Percentiles rank a stretch among this genome's conserved stretches.
These are phyloP conservation scores for Ricinus communis DNA, from an alignment of 345 rosid genomes.

Conservation along the genomic window DNA sequence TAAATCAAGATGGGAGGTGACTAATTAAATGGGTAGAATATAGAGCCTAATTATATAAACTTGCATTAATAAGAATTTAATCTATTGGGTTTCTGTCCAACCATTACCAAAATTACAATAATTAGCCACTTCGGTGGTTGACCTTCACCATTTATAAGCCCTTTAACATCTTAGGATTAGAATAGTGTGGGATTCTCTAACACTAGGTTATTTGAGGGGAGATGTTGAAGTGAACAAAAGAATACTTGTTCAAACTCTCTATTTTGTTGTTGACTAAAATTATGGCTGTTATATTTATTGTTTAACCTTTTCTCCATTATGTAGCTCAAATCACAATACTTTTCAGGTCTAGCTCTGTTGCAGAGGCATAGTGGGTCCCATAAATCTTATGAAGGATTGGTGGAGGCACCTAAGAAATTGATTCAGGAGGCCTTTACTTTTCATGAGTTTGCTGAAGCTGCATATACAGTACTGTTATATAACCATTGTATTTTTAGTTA, in stretches of 20 bases:
- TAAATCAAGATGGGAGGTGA: too few relatives aligned
- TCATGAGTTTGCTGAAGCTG: conserved; percentile 92
- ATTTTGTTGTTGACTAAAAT: background rate
- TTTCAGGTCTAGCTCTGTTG: conserved; percentile 84
- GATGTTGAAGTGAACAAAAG: background rate
- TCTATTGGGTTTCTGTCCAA: too few relatives aligned
- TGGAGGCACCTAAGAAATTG: conserved; percentile 59
- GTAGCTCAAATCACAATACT: conserved; percentile 3
- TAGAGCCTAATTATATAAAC: too few relatives aligned
- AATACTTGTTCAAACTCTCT: background rate
- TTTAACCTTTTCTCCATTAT: background rate
- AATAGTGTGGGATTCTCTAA: too few relatives aligned
- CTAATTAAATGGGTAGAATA: too few relatives aligned
- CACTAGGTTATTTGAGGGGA: background rate
- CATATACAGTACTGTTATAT: conserved; percentile 63
- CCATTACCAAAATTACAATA: too few relatives aligned
- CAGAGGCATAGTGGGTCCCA: conserved; percentile 49
- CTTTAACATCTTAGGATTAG: too few relatives aligned
- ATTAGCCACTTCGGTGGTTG: too few relatives aligned
- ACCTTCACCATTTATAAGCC: too few relatives aligned
- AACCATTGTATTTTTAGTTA: background rate
- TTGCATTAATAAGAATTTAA: too few relatives aligned
- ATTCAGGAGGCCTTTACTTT: conserved; percentile 63
- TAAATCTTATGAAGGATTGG: conserved; percentile 40
- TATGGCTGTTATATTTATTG: background rate